Evolutionary conservation across 2,329 filamentous ascomycete genomes (phyloP).

Genomic region (Colletotrichum australisinense): DNA sequence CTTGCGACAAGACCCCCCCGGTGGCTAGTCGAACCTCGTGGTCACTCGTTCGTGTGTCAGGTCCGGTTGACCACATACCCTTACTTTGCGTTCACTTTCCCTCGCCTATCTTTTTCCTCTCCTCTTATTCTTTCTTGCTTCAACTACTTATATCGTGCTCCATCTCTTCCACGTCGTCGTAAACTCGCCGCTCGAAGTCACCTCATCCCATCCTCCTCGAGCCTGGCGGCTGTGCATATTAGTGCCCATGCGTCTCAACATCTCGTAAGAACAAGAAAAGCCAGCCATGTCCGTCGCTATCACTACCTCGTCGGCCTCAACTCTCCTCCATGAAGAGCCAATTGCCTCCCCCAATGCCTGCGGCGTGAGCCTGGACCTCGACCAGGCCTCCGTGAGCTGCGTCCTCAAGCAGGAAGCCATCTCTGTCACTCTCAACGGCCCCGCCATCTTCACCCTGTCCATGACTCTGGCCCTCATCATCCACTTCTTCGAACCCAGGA

Average conservation of each 20-base stretch:
- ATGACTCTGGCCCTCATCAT: slow-evolving; percentile 62
- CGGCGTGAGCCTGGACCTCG: slow-evolving; percentile 44
- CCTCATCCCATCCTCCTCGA: neutral
- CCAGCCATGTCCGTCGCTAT: slow-evolving; percentile 34
- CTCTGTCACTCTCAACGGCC: slow-evolving; percentile 64
- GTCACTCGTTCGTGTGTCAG: slow-evolving; percentile 26
- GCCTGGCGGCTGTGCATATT: slow-evolving; percentile 33
- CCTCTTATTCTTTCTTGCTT: neutral
- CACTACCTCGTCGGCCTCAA: slow-evolving; percentile 25
- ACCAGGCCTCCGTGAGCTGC: slow-evolving; percentile 46
- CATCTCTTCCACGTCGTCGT: neutral
- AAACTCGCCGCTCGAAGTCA: neutral
- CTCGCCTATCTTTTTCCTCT: neutral
- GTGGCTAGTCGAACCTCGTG: slow-evolving; percentile 28
- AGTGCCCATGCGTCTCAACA: slow-evolving; percentile 32
- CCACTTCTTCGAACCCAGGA: slow-evolving; percentile 60
- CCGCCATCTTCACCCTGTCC: slow-evolving; percentile 57
- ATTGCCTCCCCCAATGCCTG: slow-evolving; percentile 20
- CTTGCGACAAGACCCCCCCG: slow-evolving; percentile 21
- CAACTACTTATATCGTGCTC: neutral
- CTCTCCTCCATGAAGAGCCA: slow-evolving; percentile 25
- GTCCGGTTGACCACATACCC: slow-evolving; percentile 27
- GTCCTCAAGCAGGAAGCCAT: slow-evolving; percentile 60
- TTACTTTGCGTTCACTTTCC: neutral
- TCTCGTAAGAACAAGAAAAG: slow-evolving; percentile 2